phyloP scores from a whole-genome alignment of 2,329 filamentous ascomycete species.

The Monilinia laxa region DNA sequence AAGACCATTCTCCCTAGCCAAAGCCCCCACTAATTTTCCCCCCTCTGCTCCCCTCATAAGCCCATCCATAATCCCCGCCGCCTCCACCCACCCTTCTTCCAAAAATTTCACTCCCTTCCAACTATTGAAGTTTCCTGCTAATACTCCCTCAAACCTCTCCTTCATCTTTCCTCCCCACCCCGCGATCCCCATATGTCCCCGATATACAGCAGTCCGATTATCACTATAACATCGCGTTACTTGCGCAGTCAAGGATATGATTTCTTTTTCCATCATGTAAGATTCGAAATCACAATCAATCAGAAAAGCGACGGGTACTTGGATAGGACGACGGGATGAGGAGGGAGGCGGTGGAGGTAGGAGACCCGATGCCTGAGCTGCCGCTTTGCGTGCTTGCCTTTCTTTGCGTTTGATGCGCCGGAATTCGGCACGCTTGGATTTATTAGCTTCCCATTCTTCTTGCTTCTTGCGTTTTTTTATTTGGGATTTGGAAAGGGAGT shows the following conservation, averaged over 20 bases:
- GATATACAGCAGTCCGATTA: slow-evolving; percentile 68
- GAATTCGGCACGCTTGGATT: slow-evolving; percentile 55
- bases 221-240: slow-evolving; percentile 88
- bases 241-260: slow-evolving; percentile 78
- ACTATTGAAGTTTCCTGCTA: slow-evolving; percentile 67
- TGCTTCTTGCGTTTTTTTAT: slow-evolving; percentile 73
- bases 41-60: slow-evolving; percentile 61
- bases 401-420: slow-evolving; percentile 54
- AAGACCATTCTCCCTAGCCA: slow-evolving; percentile 25
- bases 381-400: slow-evolving; percentile 51
- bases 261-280: slow-evolving; percentile 83
- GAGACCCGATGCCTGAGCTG: slow-evolving; percentile 44
- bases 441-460: slow-evolving; percentile 73
- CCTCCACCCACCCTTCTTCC: slow-evolving; percentile 70
- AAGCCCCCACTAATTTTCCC: slow-evolving; percentile 57
- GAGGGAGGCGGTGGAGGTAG: slow-evolving; percentile 17
- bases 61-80: slow-evolving; percentile 62
- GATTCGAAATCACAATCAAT: slow-evolving; percentile 92
- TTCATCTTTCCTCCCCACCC: slow-evolving; percentile 75
- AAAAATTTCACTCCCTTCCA: slow-evolving; percentile 80
- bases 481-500: slow-evolving; percentile 75
- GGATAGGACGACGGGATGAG: slow-evolving; percentile 41
- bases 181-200: slow-evolving; percentile 71
- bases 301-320: slow-evolving; percentile 75
- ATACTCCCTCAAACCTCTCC: slow-evolving; percentile 74